phyloP scores from a whole-genome alignment of 2,329 filamentous ascomycete genomes.

The Colletotrichum sp. region DNA sequence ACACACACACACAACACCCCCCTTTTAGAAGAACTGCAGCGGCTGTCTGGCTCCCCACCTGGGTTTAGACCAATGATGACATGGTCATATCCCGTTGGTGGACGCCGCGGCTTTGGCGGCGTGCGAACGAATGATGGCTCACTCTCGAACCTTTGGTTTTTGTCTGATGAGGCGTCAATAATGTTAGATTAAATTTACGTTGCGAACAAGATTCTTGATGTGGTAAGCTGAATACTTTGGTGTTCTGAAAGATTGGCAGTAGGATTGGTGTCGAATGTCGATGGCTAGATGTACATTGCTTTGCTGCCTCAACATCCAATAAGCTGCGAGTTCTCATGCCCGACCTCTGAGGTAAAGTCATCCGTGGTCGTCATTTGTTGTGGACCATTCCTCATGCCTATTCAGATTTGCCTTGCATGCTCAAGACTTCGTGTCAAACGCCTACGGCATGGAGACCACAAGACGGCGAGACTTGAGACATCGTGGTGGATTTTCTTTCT shows the following conservation, averaged over 20 bases:
- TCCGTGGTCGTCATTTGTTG: rapidly evolving
- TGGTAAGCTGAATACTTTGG: neutral
- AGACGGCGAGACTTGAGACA: neutral
- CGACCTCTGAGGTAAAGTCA: rapidly evolving
- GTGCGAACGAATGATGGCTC: neutral
- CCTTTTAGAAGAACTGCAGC: neutral
- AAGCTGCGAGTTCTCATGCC: rapidly evolving
- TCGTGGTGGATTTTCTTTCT: neutral
- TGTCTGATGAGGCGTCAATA: neutral
- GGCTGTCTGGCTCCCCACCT: neutral
- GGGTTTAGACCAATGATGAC: neutral
- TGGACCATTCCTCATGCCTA: neutral
- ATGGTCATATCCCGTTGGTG: neutral
- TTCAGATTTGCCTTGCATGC: neutral
- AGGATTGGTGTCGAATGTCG: neutral
- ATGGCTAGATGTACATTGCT: neutral
- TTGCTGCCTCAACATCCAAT: neutral
- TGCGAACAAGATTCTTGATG: neutral
- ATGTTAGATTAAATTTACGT: neutral
- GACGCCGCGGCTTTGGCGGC: neutral
- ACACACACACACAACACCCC: neutral
- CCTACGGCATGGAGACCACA: neutral
- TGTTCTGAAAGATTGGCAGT: rapidly evolving
- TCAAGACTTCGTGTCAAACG: neutral
- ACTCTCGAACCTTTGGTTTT: neutral